Percentiles rank a stretch among this genome's conserved stretches.
Evolutionary conservation across 495 filamentous ascomycete species (phyloP).

Genomic region (Clohesyomyces aquaticus): DNA sequence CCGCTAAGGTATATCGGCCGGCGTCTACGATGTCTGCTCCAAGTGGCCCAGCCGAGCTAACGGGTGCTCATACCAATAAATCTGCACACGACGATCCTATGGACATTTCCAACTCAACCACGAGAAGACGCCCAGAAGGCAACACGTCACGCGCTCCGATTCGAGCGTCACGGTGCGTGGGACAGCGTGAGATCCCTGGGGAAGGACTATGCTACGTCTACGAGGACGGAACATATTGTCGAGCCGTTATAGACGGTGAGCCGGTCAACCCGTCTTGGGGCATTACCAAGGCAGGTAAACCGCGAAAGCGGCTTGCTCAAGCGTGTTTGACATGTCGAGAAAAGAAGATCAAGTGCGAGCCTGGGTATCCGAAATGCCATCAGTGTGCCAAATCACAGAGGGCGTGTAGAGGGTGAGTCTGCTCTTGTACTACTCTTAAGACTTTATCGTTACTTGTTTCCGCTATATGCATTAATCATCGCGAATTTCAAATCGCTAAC

Average conservation of each 20-base stretch:
- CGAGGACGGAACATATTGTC: constrained; percentile 82
- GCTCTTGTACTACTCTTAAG: constrained; percentile 18
- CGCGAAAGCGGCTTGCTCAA: constrained; percentile 83
- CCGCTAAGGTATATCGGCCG: constrained; percentile 15
- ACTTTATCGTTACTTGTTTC: neutral
- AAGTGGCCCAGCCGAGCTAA: constrained; percentile 20
- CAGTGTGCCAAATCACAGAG: constrained; percentile 89
- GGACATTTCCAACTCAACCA: constrained; percentile 21
- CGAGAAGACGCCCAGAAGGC: constrained; percentile 28
- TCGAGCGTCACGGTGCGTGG: constrained; percentile 32
- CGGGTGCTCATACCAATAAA: neutral
- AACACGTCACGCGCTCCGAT: constrained; percentile 28
- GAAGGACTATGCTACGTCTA: constrained; percentile 87
- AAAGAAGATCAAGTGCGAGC: constrained; percentile 97
- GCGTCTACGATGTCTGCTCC: constrained; percentile 14
- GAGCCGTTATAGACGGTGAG: constrained; percentile 81
- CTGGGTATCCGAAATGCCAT: constrained; percentile 79
- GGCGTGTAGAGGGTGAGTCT: constrained; percentile 81
- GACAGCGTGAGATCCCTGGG: constrained; percentile 63
- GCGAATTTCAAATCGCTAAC: constrained; percentile 32
- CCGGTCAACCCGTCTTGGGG: constrained; percentile 91
- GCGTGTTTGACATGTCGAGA: constrained; percentile 89
- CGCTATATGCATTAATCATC: constrained; percentile 33
- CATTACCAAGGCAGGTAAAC: constrained; percentile 89
- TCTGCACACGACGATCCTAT: constrained; percentile 28